A percentile compares a stretch with the other conserved stretches of the same genome.
These are phyloP conservation scores for Gymnopilus junonius DNA, from an alignment of 768 basidiomycete species.

Conservation along the genomic window DNA sequence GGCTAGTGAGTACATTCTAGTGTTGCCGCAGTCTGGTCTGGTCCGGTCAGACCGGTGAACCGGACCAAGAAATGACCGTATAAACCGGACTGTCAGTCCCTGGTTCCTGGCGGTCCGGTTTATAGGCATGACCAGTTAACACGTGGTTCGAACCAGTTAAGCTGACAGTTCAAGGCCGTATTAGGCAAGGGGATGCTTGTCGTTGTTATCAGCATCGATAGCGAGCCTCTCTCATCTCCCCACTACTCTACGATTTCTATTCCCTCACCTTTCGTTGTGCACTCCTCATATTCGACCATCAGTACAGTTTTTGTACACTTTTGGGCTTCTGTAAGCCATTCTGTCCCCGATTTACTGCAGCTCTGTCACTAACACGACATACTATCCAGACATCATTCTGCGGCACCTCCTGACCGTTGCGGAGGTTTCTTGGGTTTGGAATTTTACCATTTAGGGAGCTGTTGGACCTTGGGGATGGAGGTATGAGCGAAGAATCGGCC, in stretches of 20 bases:
- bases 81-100: background rate
- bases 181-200: background rate
- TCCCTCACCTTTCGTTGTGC: background rate
- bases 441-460: background rate
- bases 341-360: background rate
- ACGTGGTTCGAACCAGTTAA: background rate
- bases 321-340: background rate
- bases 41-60: background rate
- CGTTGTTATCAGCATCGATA: background rate
- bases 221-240: background rate
- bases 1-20: too few relatives aligned
- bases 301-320: too few relatives aligned
- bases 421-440: background rate
- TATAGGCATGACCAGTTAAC: background rate
- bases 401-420: background rate
- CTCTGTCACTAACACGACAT: background rate
- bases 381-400: background rate
- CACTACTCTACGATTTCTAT: background rate
- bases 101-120: background rate
- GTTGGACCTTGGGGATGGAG: background rate
- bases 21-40: constrained; percentile 9
- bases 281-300: background rate
- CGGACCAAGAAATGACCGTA: constrained; percentile 1
- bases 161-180: background rate
- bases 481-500: background rate